Base-by-base conservation (phyloP, 306 rosid species). In the Carpinus fangiana region DNA sequence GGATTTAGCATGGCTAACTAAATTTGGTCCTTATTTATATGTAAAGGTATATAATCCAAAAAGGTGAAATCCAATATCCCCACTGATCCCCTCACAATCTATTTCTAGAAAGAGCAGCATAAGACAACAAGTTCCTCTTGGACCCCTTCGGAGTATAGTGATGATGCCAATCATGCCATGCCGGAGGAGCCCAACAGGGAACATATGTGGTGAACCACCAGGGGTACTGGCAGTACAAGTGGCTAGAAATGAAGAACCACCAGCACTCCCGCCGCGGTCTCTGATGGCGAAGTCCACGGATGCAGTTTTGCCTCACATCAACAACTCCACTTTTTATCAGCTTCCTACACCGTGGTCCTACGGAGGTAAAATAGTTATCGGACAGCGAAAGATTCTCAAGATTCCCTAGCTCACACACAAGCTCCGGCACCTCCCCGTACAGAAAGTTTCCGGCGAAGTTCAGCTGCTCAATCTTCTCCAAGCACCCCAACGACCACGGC, bases 91-190 rank as follows among this genome's bases (percentile, higher is more conserved):
- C 51, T 38, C 23, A 45, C 28, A 73, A 28, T 48, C 88, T 79
- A 16, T 70, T 62, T 68, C 78, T 85, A 0, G 86, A 81, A 64
- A 87, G 90, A 43, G 91, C 91, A 34, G 87, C 85, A 51, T 89
- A 87, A 17, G 91, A 82, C 41, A 86, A 54, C 87, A 87, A 67
- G 72, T 76, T 72, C 76, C 93, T 87, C 77, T 64, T 51, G 16
- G 83, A 77, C 16, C 1, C 77, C 43, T 8, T 53, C 7, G 1
- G 14, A 0, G 85, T 34, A 73, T 4, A 41, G 6, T 6, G 38
- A 73, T 11, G 20, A 23, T 23, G 26, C 26, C 26, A 23, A 23
- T 23, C 26, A 77, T 1, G 38, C 36, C 14, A 18, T 4, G 7
- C 1, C 0, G 65, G 38, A 21, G 55, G 70, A 45, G 9, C 80